Evolutionary conservation across 1,284 basidiomycete genomes (phyloP).

Genomic region (Marasmius tenuissimus): DNA sequence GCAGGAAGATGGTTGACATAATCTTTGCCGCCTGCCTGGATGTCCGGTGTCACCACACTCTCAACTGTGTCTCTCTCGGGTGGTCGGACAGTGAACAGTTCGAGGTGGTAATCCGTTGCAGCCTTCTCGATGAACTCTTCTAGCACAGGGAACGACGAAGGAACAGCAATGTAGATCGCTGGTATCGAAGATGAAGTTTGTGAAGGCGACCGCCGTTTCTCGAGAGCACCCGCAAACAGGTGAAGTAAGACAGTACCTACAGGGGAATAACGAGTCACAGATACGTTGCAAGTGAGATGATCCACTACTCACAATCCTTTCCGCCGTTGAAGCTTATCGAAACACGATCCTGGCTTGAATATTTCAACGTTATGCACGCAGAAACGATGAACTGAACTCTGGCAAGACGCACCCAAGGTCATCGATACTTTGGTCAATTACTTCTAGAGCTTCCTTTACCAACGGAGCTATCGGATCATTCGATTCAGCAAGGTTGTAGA

Average conservation of each 20-base stretch:
- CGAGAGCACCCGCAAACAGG: conserved; percentile 77
- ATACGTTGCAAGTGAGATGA: not conserved
- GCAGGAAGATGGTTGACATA: conserved; percentile 21
- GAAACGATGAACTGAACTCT: conserved; percentile 10
- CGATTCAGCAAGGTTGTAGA: conserved; percentile 58
- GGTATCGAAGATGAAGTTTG: conserved; percentile 56
- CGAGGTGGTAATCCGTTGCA: conserved; percentile 71
- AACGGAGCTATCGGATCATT: conserved; percentile 55
- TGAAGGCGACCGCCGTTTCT: conserved; percentile 34
- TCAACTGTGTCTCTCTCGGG: conserved; percentile 42
- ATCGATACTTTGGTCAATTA: conserved; percentile 77
- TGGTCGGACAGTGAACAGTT: conserved; percentile 65
- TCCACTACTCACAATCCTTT: conserved; percentile 81
- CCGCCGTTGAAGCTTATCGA: conserved; percentile 97
- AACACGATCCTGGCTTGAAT: conserved; percentile 56
- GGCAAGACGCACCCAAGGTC: conserved; percentile 67
- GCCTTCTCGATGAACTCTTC: conserved; percentile 82
- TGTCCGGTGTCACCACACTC: conserved; percentile 35
- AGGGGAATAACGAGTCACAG: conserved; percentile 2
- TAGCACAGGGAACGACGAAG: conserved; percentile 83
- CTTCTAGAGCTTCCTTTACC: conserved; percentile 74
- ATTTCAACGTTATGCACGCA: conserved; percentile 12
- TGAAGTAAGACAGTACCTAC: conserved; percentile 93
- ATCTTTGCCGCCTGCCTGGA: conserved; percentile 16
- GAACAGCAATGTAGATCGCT: conserved; percentile 87